A percentile compares a stretch with the other conserved stretches of the same genome.
Evolutionary conservation across 768 basidiomycete species (phyloP).

Genomic region (Neoboletus subvelutipes): DNA sequence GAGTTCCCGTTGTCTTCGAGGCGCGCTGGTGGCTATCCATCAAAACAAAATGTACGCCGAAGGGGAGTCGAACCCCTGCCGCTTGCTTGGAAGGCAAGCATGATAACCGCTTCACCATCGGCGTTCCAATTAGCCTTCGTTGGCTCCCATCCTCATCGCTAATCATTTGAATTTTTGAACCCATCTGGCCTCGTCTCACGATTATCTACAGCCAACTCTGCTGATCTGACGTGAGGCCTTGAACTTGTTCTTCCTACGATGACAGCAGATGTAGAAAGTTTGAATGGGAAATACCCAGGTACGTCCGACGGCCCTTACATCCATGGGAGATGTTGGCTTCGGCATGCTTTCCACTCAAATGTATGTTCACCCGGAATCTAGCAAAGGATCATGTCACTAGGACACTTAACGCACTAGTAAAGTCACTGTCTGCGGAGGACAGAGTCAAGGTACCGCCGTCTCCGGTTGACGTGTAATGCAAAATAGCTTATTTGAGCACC

Average conservation of each 20-base stretch:
- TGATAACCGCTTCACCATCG: constrained; percentile 91
- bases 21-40: neutral
- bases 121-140: constrained; percentile 26
- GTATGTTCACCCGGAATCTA: constrained; percentile 17
- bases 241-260: constrained; percentile 7
- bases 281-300: constrained; percentile 27
- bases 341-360: neutral
- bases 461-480: neutral
- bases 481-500: neutral
- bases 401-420: constrained; percentile 51
- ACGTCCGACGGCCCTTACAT: neutral
- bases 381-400: constrained; percentile 53
- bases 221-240: neutral
- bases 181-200: neutral
- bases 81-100: constrained; percentile 86
- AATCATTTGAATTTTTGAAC: too few relatives aligned
- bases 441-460: constrained; percentile 47
- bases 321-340: too few relatives aligned
- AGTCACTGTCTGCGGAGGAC: constrained; percentile 49
- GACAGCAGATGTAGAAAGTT: neutral
- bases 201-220: neutral
- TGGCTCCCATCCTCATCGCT: neutral
- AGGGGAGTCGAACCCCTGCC: constrained; percentile 80
- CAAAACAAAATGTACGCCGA: constrained; percentile 35
- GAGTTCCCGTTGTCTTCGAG: neutral